These are phyloP conservation scores for Pyrenophora teres DNA, from an alignment of 2,329 filamentous ascomycete species.

Conservation along the genomic window DNA sequence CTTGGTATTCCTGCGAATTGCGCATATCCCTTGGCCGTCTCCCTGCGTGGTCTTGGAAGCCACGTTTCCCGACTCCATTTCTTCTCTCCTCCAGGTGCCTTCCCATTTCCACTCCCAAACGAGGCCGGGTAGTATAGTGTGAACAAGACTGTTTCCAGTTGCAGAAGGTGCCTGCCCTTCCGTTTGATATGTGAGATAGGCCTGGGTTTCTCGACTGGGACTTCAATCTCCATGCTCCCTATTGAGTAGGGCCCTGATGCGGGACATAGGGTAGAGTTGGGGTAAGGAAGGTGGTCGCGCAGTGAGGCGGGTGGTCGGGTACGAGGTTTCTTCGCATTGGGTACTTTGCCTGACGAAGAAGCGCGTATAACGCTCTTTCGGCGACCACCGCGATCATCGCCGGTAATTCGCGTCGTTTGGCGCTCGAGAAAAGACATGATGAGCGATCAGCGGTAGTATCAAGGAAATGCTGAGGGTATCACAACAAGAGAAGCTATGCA, in stretches of 20 bases:
- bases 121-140: slow-evolving; percentile 68
- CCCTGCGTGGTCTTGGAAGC: slow-evolving; percentile 63
- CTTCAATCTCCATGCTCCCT: slow-evolving; percentile 60
- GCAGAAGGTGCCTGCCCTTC: slow-evolving; percentile 53
- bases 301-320: slow-evolving; percentile 53
- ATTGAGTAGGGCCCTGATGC: slow-evolving; percentile 59
- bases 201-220: slow-evolving; percentile 55
- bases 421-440: slow-evolving; percentile 37
- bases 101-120: slow-evolving; percentile 47
- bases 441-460: neutral
- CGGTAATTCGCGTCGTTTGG: slow-evolving; percentile 37
- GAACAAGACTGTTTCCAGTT: slow-evolving; percentile 65
- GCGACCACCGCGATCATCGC: slow-evolving; percentile 22
- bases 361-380: slow-evolving; percentile 24
- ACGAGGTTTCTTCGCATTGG: slow-evolving; percentile 55
- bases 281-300: slow-evolving; percentile 55
- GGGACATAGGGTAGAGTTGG: slow-evolving; percentile 53
- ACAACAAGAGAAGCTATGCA: slow-evolving; percentile 4
- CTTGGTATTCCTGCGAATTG: slow-evolving; percentile 61
- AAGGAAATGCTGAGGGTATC: slow-evolving; percentile 1
- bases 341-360: slow-evolving; percentile 38
- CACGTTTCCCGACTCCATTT: slow-evolving; percentile 62
- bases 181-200: slow-evolving; percentile 58
- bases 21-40: slow-evolving; percentile 65
- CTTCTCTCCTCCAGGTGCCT: slow-evolving; percentile 48